Base-by-base conservation (phyloP, 345 rosid species). In the Pistacia integerrima region DNA sequence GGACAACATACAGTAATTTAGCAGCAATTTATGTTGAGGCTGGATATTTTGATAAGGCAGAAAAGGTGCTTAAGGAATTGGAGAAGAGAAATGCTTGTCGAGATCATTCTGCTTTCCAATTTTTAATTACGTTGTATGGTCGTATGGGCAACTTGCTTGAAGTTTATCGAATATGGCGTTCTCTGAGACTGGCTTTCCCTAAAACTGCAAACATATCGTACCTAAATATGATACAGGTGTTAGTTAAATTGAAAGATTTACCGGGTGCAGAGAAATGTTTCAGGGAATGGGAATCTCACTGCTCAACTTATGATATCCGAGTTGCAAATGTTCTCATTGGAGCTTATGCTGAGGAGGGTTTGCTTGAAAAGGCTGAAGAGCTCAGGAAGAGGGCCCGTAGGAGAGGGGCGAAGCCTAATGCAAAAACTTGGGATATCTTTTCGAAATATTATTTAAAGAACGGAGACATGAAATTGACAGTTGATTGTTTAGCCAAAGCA, bases 131-230 rank as follows among this genome's bases (percentile, higher is more conserved):
- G 5, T 77, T 96, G 82, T 89, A 93, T 57, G 98, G 97, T 16
- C 71, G 84, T 48, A 79, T 81, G 1, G 97, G 97, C 1, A 93
- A 92, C 65, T 77, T 96, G 81, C 80, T 58, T 67, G 97, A 93
- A 81, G 94, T 90, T 79, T 90, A 96, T 81, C 86, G 99, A 74
- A 77, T 93, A 72, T 96, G 99, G 99, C 97, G 94, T 58, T 96
- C 98, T 4, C 65, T 91, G 88, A 87, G 95, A 87, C 84, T 96
- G 70, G 92, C 98, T 80, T 92, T 86, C 73, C 92, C 79, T 3
- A 92, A 86, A 82, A 90, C 97, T 55, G 84, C 92, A 35, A 90
- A 93, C 70, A 84, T 90, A 63, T 92, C 94, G 65, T 96, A 91
- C 87, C 86, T 96, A 79, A 96, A 96, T 84, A 92, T 91, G 97